Conservation (phyloP, 2,329 filamentous ascomycete species). For the Penicillium expansum region DNA sequence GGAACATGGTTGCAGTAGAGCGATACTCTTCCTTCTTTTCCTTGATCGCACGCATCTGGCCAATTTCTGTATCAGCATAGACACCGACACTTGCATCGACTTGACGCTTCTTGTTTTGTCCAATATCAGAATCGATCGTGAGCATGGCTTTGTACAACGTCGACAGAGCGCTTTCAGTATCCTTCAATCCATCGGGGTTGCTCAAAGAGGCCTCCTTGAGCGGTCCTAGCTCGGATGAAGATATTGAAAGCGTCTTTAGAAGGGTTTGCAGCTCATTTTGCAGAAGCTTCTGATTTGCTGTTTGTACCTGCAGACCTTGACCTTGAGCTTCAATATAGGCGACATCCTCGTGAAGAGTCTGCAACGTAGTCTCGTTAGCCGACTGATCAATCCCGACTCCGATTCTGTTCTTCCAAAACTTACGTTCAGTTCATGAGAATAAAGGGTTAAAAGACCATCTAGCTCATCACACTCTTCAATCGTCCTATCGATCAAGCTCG, state of each 20-base stretch:
- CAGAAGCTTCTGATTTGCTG: conserved; percentile 91
- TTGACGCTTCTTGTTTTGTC: conserved; percentile 52
- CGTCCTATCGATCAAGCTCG: conserved; percentile 80
- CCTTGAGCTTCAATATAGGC: conserved; percentile 96
- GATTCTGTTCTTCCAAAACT: conserved; percentile 34
- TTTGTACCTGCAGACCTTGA: conserved; percentile 94
- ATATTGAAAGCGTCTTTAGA: conserved; percentile 89
- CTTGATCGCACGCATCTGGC: conserved; percentile 88
- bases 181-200: conserved; percentile 65
- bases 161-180: conserved; percentile 74
- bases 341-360: conserved; percentile 94
- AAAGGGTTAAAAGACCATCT: conserved; percentile 88
- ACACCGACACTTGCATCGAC: conserved; percentile 52
- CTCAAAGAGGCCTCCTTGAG: conserved; percentile 72
- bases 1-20: conserved; percentile 70
- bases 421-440: conserved; percentile 90
- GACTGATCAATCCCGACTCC: not conserved
- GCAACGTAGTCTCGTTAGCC: conserved; percentile 24
- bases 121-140: conserved; percentile 83
- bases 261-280: conserved; percentile 85
- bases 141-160: conserved; percentile 88
- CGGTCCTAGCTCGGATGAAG: conserved; percentile 68
- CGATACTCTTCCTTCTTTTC: conserved; percentile 92
- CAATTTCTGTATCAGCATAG: conserved; percentile 69
- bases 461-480: conserved; percentile 94